These are phyloP conservation scores for Sphaerulina vaccinii DNA, from an alignment of 2,329 filamentous ascomycete genomes.

Conservation along the genomic window DNA sequence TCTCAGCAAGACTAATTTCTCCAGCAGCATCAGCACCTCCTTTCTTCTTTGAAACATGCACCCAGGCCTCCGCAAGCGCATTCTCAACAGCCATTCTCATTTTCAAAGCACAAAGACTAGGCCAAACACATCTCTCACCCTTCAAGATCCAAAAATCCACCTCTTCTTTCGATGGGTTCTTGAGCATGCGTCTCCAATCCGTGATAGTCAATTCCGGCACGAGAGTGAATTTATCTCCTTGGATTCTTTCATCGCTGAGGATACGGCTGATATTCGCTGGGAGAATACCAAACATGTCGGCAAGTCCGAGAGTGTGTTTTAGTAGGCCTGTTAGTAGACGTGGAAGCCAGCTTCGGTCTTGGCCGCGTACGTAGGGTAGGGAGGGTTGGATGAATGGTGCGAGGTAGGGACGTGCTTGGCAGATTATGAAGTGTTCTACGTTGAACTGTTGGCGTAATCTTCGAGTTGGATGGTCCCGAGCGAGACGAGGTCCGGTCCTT, in stretches of 20 bases:
- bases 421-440: conserved; percentile 93
- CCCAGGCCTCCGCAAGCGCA: conserved; percentile 82
- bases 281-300: conserved; percentile 70
- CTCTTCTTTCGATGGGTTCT: conserved; percentile 73
- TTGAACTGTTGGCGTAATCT: conserved; percentile 83
- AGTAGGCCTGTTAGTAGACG: conserved; percentile 9
- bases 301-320: conserved; percentile 11
- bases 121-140: conserved; percentile 89
- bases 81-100: conserved; percentile 81
- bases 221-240: conserved; percentile 73
- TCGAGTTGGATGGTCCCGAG: conserved; percentile 52
- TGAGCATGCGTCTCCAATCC: conserved; percentile 77
- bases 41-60: conserved; percentile 38
- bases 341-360: conserved; percentile 5
- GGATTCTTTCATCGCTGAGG: conserved; percentile 62
- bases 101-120: conserved; percentile 76
- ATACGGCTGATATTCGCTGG: conserved; percentile 45
- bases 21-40: neutral
- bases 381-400: conserved; percentile 64
- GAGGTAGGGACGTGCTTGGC: conserved; percentile 85
- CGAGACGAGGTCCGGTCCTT: neutral
- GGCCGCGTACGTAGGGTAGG: conserved; percentile 26
- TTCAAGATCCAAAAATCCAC: conserved; percentile 81
- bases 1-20: neutral
- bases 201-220: conserved; percentile 72